phyloP scores from a whole-genome alignment of 257 asterid genomes.

The Przewalskia tangutica region DNA sequence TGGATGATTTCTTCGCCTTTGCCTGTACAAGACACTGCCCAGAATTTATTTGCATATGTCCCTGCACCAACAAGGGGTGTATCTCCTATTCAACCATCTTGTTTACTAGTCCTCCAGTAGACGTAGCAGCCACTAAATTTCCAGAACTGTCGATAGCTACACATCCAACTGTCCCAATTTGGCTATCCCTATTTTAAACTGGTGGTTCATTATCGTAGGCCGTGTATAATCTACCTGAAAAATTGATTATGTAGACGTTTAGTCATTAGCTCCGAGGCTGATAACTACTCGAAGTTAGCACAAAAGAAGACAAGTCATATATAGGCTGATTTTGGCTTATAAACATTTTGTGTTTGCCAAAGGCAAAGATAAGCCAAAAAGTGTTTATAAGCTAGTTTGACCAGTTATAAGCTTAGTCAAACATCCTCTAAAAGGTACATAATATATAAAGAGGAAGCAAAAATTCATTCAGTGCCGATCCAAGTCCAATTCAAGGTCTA shows the following conservation, averaged over 20 bases:
- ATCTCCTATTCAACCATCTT: slow-evolving; percentile 83
- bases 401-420: no score
- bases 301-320: no score
- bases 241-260: no score
- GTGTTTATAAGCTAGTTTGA: no score
- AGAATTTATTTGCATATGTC: slow-evolving; percentile 63
- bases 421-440: no score
- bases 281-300: neutral
- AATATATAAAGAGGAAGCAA: no score
- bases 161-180: slow-evolving; percentile 85
- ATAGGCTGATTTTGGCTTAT: no score
- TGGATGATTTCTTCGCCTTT: slow-evolving; percentile 77
- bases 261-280: neutral
- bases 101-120: slow-evolving; percentile 88
- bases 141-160: slow-evolving; percentile 74
- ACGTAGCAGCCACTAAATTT: slow-evolving; percentile 72
- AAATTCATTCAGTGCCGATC: no score
- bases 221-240: slow-evolving; percentile 63
- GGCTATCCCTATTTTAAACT: slow-evolving; percentile 48
- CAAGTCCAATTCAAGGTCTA: no score
- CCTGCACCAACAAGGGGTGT: slow-evolving; percentile 86
- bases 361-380: no score
- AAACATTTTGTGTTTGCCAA: no score
- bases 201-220: slow-evolving; percentile 27
- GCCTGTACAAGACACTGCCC: slow-evolving; percentile 90